Evolutionary conservation across 192 early-diverging fungal genomes (phyloP), one percentile per base, ranked within the genome.

Genomic region (Funneliformis mosseae): DNA sequence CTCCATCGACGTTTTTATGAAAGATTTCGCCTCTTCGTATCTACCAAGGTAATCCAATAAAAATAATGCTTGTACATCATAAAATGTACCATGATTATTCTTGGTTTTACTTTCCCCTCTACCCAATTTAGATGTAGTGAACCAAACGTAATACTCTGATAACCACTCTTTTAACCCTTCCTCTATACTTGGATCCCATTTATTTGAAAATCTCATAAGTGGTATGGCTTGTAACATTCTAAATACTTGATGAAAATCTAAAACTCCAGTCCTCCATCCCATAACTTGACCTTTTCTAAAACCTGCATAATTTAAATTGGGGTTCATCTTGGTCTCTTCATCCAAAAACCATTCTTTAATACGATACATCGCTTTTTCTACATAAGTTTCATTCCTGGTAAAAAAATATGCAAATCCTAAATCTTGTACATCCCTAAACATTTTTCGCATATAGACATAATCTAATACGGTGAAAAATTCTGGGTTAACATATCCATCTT

Each of bases 71-170:
- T 92, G 91, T 7, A 89, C 84, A 71, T 90, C 88, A 81, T 85
- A 88, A 84, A 87, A 89, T 14, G 89, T 88, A 78, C 89, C 90
- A 45, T 89, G 90, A 70, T 90, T 89, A 82, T 90, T 86, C 75
- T 83, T 71, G 12, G 83, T 81, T 11, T 59, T 68, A n/a, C 80
- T 69, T 43, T 88, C 87, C 0, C 38, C 66, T 55, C 74, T 82
- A 55, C 84, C 87, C 6, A 83, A 59, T 3, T 38, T 23, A 27
- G 82, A 81, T 5, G 77, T 82, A 14, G 78, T 68, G 43, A 88
- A 82, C 87, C 87, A 88, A 5, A 77, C 27, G 25, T 73, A 78
- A 71, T 88, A 88, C 18, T 77, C 41, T 0, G 78, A 76, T 67
- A 88, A 85, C 87, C 87, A 88, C 1, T 28, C 55, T 21, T 83